A percentile compares a stretch with the other conserved stretches of the same genome.
phyloP scores from a whole-genome alignment of 352 stramenopile species.

The Pythium graminicola region DNA sequence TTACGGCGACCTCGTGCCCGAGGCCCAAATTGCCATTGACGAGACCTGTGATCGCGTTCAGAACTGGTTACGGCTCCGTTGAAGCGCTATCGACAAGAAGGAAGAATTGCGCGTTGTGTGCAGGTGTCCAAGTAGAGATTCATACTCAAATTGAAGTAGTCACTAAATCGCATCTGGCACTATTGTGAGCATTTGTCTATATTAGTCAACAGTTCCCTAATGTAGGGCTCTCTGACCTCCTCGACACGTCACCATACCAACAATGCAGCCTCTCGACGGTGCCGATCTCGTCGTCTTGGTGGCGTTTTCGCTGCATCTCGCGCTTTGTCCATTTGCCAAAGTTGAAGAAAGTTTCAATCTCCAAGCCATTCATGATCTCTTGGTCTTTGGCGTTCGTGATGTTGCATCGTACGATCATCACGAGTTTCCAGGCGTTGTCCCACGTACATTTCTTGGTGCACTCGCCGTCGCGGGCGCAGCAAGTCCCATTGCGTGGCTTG shows the following conservation, averaged over 20 bases:
- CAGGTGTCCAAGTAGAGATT: neutral
- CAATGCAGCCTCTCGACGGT: neutral
- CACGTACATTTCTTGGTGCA: conserved; percentile 94
- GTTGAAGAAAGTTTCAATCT: conserved; percentile 99
- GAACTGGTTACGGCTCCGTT: conserved; percentile 39
- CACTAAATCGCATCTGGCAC: neutral
- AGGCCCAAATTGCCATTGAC: conserved; percentile 74
- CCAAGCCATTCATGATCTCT: conserved; percentile 97
- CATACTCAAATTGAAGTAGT: neutral
- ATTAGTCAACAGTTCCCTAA: no score
- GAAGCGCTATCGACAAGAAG: neutral
- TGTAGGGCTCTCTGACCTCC: neutral
- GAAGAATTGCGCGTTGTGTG: neutral
- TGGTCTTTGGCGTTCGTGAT: conserved; percentile 52
- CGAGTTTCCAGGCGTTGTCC: conserved; percentile 97
- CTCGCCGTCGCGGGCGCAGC: conserved; percentile 48
- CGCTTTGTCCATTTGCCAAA: conserved; percentile 72
- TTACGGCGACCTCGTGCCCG: conserved; percentile 75
- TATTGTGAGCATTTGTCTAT: neutral
- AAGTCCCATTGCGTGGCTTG: conserved; percentile 34
- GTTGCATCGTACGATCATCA: conserved; percentile 93
- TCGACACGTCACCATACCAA: neutral
- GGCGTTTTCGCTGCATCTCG: conserved; percentile 38
- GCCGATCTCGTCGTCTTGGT: conserved; percentile 35
- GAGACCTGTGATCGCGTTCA: conserved; percentile 76